Base-by-base conservation (phyloP, 1,284 basidiomycete genomes). In the Ceratobasidium sp. region DNA sequence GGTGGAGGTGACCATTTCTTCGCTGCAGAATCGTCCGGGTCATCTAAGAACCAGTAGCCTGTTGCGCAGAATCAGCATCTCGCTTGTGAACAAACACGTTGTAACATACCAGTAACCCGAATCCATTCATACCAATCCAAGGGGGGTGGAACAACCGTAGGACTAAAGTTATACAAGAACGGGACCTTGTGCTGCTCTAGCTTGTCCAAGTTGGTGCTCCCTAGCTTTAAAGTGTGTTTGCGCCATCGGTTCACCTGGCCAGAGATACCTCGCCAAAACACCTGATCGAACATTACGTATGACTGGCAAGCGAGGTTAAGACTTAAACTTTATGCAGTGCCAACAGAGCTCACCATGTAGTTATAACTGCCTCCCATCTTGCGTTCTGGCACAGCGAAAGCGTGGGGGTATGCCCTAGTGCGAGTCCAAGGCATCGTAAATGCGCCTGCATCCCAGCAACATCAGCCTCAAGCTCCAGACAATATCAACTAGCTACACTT, bases 81-180 rank as follows among this genome's bases (percentile, higher is more conserved):
- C 23, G n/a, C 50, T 23, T 41, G 41, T 28, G 23, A 8, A 1
- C 23, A n/a, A 73, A 71, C 79, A 74, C 77, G 75, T 78, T 66
- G 21, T 32, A 26, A 67, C 80, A 75, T 77, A 91, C 93, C 96
- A 66, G 95, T 97, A 0, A 98, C 90, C 66, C 94, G 91, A 75
- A 98, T 98, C 94, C 96, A 98, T 81, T 98, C 97, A 7, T 95
- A 94, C 97, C 97, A 99, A 80, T 99, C 97, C 69, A 98, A 82
- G 5, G 96, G 96, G 23, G 90, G 92, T 8, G 95, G 95, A 11
- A 97, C 93, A 28, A 95, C 85, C 8, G 88, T 87, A 0, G 95
- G 93, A 79, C 94, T 96, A 80, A 98, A 98, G 81, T 98, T 98
- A 83, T 99, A 99, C 62, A 99, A 82, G 85, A 99, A 98, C 0